Conservation (phyloP, 352 stramenopile genomes). For the Globisporangium paddicum region DNA sequence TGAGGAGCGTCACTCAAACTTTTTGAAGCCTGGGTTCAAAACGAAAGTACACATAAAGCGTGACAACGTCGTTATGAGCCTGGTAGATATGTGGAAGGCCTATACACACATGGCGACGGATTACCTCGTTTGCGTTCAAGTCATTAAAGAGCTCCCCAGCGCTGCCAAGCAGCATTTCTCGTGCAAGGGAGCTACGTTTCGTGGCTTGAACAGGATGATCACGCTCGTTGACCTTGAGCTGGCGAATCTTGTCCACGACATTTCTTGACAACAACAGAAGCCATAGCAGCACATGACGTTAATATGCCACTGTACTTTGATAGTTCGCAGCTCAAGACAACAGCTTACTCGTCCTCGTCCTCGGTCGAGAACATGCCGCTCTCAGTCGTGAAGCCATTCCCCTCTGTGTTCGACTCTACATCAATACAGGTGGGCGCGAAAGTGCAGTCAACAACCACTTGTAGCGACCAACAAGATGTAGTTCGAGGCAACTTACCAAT, state of each 20-base stretch:
- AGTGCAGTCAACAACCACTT: not conserved
- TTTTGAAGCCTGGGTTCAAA: not conserved
- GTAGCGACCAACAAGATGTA: not conserved
- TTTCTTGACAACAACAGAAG: not conserved
- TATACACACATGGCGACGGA: not conserved
- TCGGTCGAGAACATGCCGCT: conserved; percentile 24
- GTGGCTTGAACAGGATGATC: not conserved
- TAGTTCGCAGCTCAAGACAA: no score
- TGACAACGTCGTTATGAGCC: not conserved
- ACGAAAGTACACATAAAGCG: not conserved
- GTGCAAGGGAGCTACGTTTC: not conserved
- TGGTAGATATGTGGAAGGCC: not conserved
- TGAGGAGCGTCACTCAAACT: not conserved
- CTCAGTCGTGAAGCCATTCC: not conserved
- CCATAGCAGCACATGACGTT: not conserved
- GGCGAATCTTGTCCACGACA: conserved; percentile 1
- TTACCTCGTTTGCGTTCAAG: not conserved
- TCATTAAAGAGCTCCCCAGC: conserved; percentile 2
- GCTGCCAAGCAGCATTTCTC: not conserved
- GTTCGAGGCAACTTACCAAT: not conserved
- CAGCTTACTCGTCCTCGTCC: conserved; percentile 24
- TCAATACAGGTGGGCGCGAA: not conserved
- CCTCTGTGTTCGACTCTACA: not conserved
- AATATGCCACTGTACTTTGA: no score
- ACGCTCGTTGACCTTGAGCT: not conserved